These are phyloP conservation scores for Venturia nashicola DNA, from an alignment of 2,329 filamentous ascomycete species.

Conservation along the genomic window DNA sequence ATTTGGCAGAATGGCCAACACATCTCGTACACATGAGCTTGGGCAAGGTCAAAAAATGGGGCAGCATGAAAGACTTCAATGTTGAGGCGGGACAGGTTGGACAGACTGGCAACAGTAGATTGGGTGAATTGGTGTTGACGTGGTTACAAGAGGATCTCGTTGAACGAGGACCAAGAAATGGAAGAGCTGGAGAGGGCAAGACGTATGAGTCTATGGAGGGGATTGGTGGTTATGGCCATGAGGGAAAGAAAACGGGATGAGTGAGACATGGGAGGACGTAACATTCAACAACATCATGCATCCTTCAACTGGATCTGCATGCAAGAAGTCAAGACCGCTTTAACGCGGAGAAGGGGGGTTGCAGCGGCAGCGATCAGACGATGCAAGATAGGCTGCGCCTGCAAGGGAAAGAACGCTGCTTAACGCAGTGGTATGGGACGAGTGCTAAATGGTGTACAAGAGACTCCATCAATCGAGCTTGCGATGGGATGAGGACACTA, in stretches of 20 bases:
- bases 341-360: not conserved
- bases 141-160: conserved; percentile 77
- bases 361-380: not conserved
- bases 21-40: conserved; percentile 94
- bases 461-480: not conserved
- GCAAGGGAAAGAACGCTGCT: not conserved
- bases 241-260: conserved; percentile 25
- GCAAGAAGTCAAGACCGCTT: not conserved
- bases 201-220: conserved; percentile 48
- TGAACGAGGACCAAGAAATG: conserved; percentile 64
- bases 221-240: conserved; percentile 51
- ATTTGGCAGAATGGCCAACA: conserved; percentile 86
- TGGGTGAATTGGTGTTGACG: conserved; percentile 75
- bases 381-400: not conserved
- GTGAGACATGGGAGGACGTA: not conserved
- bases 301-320: conserved; percentile 2
- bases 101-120: conserved; percentile 60
- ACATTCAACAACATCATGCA: not conserved
- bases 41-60: conserved; percentile 79
- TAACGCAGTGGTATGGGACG: not conserved
- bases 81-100: conserved; percentile 37
- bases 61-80: conserved; percentile 58
- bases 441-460: not conserved
- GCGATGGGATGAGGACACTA: not conserved
- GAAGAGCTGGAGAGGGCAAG: conserved; percentile 47